Conservation (phyloP, 306 rosid genomes). For the Boehmeria nivea region DNA sequence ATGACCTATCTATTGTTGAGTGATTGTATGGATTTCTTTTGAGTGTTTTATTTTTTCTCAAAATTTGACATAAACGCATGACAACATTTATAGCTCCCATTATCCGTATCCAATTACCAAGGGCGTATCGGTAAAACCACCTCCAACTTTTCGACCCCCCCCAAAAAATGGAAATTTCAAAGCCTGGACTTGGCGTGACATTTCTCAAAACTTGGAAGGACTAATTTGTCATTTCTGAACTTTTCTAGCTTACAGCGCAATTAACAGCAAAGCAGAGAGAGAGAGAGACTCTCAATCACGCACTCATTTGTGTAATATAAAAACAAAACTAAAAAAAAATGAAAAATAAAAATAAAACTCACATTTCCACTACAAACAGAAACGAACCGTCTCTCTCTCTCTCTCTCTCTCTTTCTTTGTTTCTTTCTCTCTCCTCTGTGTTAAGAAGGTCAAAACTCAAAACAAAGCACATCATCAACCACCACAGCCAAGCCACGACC, state of each 20-base stretch:
- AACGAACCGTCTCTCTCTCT: constrained; percentile 40
- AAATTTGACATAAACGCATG: too few relatives aligned
- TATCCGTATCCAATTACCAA: too few relatives aligned
- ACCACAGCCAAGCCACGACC: constrained; percentile 8
- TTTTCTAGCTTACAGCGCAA: constrained; percentile 29
- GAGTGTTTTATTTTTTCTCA: too few relatives aligned
- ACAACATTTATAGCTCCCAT: too few relatives aligned
- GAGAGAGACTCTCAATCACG: neutral
- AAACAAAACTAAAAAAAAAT: neutral
- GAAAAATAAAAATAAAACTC: neutral
- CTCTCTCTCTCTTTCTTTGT: neutral
- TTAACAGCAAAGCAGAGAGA: constrained; percentile 24
- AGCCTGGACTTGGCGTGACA: neutral
- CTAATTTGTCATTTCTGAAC: constrained; percentile 8
- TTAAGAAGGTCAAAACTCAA: constrained; percentile 46
- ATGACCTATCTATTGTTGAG: too few relatives aligned
- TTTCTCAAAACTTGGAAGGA: neutral
- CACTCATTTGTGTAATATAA: neutral
- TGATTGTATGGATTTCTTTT: too few relatives aligned
- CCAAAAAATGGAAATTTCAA: too few relatives aligned
- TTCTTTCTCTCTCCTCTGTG: neutral
- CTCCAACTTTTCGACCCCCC: neutral
- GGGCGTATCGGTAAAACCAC: neutral
- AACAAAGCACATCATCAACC: constrained; percentile 2
- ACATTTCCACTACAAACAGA: neutral